phyloP scores from a whole-genome alignment of 768 basidiomycete species.

The Agrocybe praecox region DNA sequence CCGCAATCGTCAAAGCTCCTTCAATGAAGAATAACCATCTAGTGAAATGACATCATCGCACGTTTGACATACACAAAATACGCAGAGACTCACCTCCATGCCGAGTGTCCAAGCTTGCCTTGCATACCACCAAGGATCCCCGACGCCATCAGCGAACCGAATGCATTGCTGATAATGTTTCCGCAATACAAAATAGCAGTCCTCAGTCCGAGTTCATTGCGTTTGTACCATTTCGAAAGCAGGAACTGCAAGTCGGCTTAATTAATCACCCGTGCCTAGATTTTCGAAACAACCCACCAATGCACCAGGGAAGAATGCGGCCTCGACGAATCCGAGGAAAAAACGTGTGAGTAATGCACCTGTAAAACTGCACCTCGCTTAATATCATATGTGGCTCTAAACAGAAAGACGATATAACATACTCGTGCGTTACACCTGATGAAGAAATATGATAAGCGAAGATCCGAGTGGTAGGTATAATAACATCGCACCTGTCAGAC shows the following conservation, averaged over 20 bases:
- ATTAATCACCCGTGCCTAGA: neutral
- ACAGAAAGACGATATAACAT: neutral
- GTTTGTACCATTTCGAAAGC: constrained; percentile 78
- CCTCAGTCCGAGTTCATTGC: constrained; percentile 70
- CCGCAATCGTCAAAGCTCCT: constrained; percentile 60
- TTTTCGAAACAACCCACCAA: constrained; percentile 28
- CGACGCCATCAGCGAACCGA: constrained; percentile 80
- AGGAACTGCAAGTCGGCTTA: constrained; percentile 43
- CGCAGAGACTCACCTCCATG: constrained; percentile 61
- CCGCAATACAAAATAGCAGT: constrained; percentile 77
- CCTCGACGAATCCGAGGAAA: constrained; percentile 70
- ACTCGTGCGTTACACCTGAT: constrained; percentile 43
- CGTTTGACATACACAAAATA: neutral
- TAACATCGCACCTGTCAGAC: constrained; percentile 47
- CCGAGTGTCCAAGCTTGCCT: constrained; percentile 68
- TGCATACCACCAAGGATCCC: constrained; percentile 77
- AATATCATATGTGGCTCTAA: constrained; percentile 1
- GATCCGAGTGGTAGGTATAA: neutral
- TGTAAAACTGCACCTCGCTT: constrained; percentile 50
- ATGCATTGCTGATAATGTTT: constrained; percentile 81
- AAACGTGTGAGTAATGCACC: constrained; percentile 76
- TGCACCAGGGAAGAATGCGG: constrained; percentile 71
- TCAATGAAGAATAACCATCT: constrained; percentile 83
- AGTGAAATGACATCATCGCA: constrained; percentile 3
- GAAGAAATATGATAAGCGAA: constrained; percentile 6